Evolutionary conservation across 768 basidiomycete genomes (phyloP), one percentile per base, ranked within the genome.

Genomic region (Panaeolus cyanescens): DNA sequence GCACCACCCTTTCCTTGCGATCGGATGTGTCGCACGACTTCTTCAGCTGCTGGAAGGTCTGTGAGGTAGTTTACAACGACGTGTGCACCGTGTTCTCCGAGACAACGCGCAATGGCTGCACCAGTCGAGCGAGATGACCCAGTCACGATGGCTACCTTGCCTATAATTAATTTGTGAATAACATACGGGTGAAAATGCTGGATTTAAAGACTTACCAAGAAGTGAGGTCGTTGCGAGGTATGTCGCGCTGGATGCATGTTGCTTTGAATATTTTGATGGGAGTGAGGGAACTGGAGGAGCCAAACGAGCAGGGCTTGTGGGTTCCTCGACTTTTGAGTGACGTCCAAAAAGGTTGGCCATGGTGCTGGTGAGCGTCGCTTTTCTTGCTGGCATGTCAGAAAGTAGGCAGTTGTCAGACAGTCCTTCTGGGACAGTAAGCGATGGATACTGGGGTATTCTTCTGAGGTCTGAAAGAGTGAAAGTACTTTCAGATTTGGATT

Each of bases 91-190:
- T 85, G 77, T 37, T 75, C 77, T 15, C 82, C 86, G n/a, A 88
- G 77, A 39, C 77, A 74, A 37, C 70, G 73, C 2, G 84, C 85
- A 59, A 86, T 79, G 13, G 83, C 78, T 0, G 85, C 86, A 34
- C 86, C 87, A 28, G 85, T 87, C 17, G 79, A 80, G 10, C 84
- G 81, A 13, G 86, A 86, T 5, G 85, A 85, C 31, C 86, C 85
- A 17, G 86, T 87, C 37, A 87, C 80, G 53, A 87, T 71, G n/a
- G 83, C 83, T n/a, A 83, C 77, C 72, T 83, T 84, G 19, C 80
- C 82, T 77, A 60, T n/a, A 17, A 53, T 64, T 9, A 25, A 25
- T 9, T 28, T 30, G 28, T 36, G 17, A 39, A 54, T 39, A 39
- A 4, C 30, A 30, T 2, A 50, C 13, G 28, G 5, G 6, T 40